Evolutionary conservation across 345 rosid genomes (phyloP).

Genomic region (Gossypium longicalyx): DNA sequence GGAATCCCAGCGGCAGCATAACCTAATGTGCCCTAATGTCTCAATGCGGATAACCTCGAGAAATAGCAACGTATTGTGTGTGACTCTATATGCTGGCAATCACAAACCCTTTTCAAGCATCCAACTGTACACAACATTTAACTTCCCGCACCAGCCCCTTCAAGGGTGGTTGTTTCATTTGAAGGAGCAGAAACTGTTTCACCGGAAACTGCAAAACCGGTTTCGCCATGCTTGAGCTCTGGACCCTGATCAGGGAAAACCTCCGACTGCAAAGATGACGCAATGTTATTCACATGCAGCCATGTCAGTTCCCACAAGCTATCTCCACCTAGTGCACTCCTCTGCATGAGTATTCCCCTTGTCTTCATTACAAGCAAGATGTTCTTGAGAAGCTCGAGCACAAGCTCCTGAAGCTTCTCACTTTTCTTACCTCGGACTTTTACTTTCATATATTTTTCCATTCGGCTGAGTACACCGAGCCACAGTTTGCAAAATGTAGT

Average conservation of each 20-base stretch:
- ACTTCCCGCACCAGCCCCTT: conserved; percentile 32
- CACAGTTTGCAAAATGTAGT: conserved; percentile 88
- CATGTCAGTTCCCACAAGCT: conserved; percentile 97
- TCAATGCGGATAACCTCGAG: conserved; percentile 12
- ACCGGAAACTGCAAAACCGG: conserved; percentile 25
- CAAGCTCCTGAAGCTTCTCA: conserved; percentile 86
- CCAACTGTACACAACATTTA: neutral
- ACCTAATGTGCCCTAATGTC: neutral
- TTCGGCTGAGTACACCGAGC: conserved; percentile 84
- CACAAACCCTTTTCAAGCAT: conserved; percentile 15
- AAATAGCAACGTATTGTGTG: neutral
- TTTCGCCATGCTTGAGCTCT: conserved; percentile 22
- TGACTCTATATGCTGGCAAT: conserved; percentile 1
- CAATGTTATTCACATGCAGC: conserved; percentile 87
- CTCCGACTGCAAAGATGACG: conserved; percentile 73
- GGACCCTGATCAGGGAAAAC: conserved; percentile 72
- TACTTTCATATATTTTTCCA: conserved; percentile 89
- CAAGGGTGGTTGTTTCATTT: conserved; percentile 37
- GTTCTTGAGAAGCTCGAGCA: conserved; percentile 84
- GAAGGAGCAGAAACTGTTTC: conserved; percentile 35
- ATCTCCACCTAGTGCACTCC: conserved; percentile 87
- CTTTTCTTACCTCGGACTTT: conserved; percentile 83
- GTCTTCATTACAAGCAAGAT: conserved; percentile 77
- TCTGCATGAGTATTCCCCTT: conserved; percentile 69
- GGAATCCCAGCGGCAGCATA: conserved; percentile 7